Base-by-base conservation (phyloP, 225 moss, liverwort and hornwort genomes). In the Bryum argenteum region DNA sequence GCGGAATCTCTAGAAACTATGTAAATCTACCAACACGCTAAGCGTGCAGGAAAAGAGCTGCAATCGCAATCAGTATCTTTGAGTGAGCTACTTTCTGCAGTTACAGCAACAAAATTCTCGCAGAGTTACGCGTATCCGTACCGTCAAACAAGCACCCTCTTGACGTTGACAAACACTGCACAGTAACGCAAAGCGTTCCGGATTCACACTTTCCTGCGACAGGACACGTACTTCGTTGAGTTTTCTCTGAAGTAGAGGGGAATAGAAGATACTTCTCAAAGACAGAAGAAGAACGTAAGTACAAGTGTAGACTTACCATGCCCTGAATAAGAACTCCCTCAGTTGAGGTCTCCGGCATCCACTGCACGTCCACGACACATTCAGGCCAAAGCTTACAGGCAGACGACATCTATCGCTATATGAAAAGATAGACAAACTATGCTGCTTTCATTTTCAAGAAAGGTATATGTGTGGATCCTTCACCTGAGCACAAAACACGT, bases 401-500 rank as follows among this genome's bases (percentile, higher is more conserved):
- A 55, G 2, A 59, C 42, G 9, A 43, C 51, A 50, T 17, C 11
- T 20, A 43, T 37, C 33, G 53, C 21, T 16, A 53, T 60, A 14
- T n/a, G n/a, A 43, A 54, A 61, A 20, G 20, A 43, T 33, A 69
- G 26, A 42, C 42, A 40, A 52, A 67, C 18, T 33, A 71, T 23
- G 43, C 42, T 56, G 12, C 58, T 71, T 38, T 15, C 65, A 37
- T 24, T 5, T 48, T 45, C 45, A 76, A 51, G 69, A 43, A 14
- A 61, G 14, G 23, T 37, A 33, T n/a, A 10, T 24, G 33, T 70
- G 41, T 37, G 51, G 43, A 66, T 33, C 70, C 42, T 56, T 70
- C 70, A 89, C 89, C 89, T 86, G 89, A 56, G 89, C 86, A 86
- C 89, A 89, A 70, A 89, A 89, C 53, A 89, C 89, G 76, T 89